Percentiles rank a stretch among this genome's conserved stretches.
phyloP scores from a whole-genome alignment of 305 asterid genomes.

The Fraxinus nigra region DNA sequence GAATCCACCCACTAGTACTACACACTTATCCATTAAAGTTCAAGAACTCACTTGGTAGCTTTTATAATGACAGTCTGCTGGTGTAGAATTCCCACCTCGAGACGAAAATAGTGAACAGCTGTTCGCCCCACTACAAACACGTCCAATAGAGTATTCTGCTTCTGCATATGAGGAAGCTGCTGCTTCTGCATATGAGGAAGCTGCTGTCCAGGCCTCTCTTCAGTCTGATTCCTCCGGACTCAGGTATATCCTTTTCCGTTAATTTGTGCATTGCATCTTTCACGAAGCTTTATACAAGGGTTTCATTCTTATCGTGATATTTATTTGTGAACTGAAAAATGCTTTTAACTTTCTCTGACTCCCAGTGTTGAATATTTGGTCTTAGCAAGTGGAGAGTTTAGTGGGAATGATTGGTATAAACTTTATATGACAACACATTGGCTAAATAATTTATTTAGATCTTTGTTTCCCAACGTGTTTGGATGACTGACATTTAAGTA shows the following conservation, averaged over 20 bases:
- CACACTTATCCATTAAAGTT: background rate
- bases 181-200: constrained; percentile 74
- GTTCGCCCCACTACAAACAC: constrained; percentile 93
- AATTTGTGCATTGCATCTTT: background rate
- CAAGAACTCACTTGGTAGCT: constrained; percentile 15
- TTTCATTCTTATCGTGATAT: background rate
- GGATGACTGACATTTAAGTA: background rate
- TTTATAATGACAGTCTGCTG: constrained; percentile 60
- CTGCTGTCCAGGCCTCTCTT: constrained; percentile 93
- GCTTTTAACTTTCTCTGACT: background rate
- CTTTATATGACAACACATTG: background rate
- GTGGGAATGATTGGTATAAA: background rate
- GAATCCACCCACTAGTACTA: background rate
- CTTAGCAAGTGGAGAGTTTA: background rate
- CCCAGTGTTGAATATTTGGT: background rate
- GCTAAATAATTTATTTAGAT: background rate
- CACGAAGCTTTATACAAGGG: background rate
- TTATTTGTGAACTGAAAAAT: background rate
- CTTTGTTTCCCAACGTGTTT: background rate
- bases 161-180: constrained; percentile 81
- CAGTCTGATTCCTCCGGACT: constrained; percentile 85
- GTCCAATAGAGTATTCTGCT: constrained; percentile 60
- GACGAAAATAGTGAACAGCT: constrained; percentile 79
- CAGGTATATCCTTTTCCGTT: constrained; percentile 46
- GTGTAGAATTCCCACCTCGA: constrained; percentile 93